Base-by-base conservation (phyloP, 345 rosid species). In the Cardamine resedifolia region DNA sequence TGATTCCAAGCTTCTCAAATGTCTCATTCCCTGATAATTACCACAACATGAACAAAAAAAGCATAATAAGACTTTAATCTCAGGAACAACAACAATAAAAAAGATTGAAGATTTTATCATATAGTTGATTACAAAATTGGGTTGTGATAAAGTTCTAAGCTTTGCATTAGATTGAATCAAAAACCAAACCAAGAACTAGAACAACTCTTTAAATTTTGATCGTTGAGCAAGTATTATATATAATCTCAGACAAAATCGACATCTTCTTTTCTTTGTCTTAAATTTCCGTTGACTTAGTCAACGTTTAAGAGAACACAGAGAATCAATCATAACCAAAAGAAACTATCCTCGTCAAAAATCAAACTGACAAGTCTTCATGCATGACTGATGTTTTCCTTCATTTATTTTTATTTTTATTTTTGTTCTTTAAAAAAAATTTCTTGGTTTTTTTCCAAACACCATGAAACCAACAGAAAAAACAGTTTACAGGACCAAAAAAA, bases 1-100 rank as follows among this genome's bases (percentile, higher is more conserved):
- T 83, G 20, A 90, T 91, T 53, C 96, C 97, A 16, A 89, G 86
- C 84, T 89, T 91, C 89, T 91, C 97, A 73, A 91, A 89, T 1
- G 92, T 84, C 79, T 87, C 90, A 73, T 91, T 91, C 62, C 85
- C 85, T 82, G 79, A 23, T 31, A 1, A 64, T 23, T 9, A 43
- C 21, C 41, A 51, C 49, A 55, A 57, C 27, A 56, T 51, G 39
- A 56, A 44, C 56, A 33, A 47, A 49, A 47, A 49, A 6, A 55
- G 2, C 47, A 50, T 67, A n/a, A n/a, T 23, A 30, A 62, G 75
- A 36, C 59, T 65, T 20, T 31, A n/a, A 50, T 61, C 61, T 58
- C 31, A 49, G 2, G 6, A 11, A 11, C 10, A 28, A 28, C 31
- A 28, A 28, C 31, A 28, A 6, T 6, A 28, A 10, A 10, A 36